These are phyloP conservation scores for Pharnaceum exiguum DNA, from an alignment of 148 eudicot genomes.

Conservation along the genomic window DNA sequence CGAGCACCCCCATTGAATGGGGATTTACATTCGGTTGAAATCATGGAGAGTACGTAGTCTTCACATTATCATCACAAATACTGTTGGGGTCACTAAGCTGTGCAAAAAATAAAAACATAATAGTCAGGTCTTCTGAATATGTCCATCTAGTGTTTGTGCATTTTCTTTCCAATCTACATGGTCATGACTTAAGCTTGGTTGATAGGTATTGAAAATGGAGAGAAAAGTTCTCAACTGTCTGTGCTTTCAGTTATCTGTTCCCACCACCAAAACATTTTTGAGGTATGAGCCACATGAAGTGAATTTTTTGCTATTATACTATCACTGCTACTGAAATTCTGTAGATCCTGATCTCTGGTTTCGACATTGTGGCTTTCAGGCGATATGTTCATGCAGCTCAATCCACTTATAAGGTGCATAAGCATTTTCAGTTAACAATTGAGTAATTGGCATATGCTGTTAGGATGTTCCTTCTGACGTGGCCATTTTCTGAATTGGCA, in stretches of 20 bases:
- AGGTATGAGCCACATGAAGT: constrained; percentile 35
- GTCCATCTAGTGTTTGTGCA: neutral
- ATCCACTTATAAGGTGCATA: constrained; percentile 46
- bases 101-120: no score
- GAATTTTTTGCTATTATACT: neutral
- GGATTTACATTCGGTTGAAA: no score
- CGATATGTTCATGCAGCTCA: constrained; percentile 79
- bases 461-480: neutral
- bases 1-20: no score
- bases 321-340: neutral
- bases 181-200: constrained; percentile 14
- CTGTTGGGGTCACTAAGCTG: no score
- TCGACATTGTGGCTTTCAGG: constrained; percentile 29
- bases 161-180: neutral
- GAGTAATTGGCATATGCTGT: neutral
- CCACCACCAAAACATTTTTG: constrained; percentile 78
- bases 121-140: neutral
- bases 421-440: neutral
- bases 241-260: constrained; percentile 70
- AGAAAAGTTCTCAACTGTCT: constrained; percentile 54
- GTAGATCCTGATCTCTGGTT: neutral
- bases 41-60: no score
- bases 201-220: constrained; percentile 83
- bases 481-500: constrained; percentile 19
- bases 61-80: no score